Conservation (phyloP, 129 eudicot genomes). For the Silybum marianum region DNA sequence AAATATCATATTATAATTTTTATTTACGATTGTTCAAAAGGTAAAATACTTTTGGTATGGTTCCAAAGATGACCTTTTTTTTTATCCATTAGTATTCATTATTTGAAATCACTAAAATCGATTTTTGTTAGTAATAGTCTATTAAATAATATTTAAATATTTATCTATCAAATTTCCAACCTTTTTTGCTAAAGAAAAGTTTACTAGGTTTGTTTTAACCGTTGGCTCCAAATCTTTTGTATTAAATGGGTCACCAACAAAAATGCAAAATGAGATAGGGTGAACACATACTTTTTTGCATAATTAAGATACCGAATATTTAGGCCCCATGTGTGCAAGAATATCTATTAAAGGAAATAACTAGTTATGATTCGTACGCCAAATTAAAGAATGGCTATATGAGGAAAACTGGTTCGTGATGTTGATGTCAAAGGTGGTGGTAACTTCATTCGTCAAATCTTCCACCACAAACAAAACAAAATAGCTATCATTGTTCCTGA, state of each 20-base stretch:
- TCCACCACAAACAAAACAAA: constrained; percentile 22
- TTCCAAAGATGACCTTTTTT: too few species aligned
- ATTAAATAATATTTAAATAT: too few species aligned
- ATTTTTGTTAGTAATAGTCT: too few species aligned
- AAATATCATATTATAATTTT: too few species aligned
- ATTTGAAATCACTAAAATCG: too few species aligned
- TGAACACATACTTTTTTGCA: neutral
- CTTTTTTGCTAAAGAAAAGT: too few species aligned
- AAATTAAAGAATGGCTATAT: neutral
- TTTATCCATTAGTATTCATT: too few species aligned
- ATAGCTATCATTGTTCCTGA: constrained; percentile 9
- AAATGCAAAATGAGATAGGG: neutral
- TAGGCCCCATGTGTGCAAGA: neutral
- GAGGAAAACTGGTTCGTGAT: constrained; percentile 8
- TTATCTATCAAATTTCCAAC: neutral
- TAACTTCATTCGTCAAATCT: constrained; percentile 29
- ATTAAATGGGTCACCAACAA: neutral
- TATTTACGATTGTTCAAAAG: too few species aligned
- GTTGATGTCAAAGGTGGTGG: constrained; percentile 20
- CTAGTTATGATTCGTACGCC: neutral
- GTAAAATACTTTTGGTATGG: too few species aligned
- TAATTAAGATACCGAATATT: neutral
- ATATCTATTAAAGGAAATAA: neutral
- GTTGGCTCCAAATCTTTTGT: neutral
- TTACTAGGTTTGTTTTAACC: too few species aligned